phyloP scores from a whole-genome alignment of 2,329 filamentous ascomycete species.

The Apiospora sp. region DNA sequence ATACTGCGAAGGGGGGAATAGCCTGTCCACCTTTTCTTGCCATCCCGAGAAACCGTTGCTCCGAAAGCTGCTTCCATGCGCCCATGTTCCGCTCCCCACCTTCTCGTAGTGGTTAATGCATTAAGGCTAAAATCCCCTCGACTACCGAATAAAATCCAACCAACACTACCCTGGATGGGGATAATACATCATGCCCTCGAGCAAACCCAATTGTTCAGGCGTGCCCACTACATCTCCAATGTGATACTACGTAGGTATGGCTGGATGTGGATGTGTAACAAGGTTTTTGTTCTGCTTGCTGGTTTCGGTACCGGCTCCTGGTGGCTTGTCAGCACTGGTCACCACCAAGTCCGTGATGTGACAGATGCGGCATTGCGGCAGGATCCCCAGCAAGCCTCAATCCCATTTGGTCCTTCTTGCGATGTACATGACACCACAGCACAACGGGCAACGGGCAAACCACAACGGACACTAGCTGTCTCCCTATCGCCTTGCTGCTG shows the following conservation, averaged over 20 bases:
- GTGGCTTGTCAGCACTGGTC: neutral
- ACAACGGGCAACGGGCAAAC: neutral
- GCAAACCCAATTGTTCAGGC: neutral
- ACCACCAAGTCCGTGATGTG: neutral
- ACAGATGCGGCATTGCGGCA: neutral
- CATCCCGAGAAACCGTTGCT: constrained; percentile 10
- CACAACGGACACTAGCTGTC: neutral
- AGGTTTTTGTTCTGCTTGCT: neutral
- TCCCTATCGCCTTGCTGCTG: neutral
- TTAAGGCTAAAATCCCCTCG: neutral
- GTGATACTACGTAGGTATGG: neutral
- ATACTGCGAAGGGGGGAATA: neutral
- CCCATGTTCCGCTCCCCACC: constrained; percentile 2
- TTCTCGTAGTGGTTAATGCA: neutral
- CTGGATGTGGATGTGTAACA: neutral
- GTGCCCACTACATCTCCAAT: neutral
- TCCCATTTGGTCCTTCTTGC: neutral
- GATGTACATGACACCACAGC: neutral
- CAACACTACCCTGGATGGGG: neutral
- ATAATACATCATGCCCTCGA: neutral
- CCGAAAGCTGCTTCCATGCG: constrained; percentile 5
- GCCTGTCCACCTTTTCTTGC: neutral
- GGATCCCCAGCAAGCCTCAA: constrained; percentile 3
- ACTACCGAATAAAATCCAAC: neutral
- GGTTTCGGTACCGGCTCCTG: constrained; percentile 12